A percentile compares a stretch with the other conserved stretches of the same genome.
These are phyloP conservation scores for Cadophora luteo-olivacea DNA, from an alignment of 2,329 filamentous ascomycete species.

Conservation along the genomic window DNA sequence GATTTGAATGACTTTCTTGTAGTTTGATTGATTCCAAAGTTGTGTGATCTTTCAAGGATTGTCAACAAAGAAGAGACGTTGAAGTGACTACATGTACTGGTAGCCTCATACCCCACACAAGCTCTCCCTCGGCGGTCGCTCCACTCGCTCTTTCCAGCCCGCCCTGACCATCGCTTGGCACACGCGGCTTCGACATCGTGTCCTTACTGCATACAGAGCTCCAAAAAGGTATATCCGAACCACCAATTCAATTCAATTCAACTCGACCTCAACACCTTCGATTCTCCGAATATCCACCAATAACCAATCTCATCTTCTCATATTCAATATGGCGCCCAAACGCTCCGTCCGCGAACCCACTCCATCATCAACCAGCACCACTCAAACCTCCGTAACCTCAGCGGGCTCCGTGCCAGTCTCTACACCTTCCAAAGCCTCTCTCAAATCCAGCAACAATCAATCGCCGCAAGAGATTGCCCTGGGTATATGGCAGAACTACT, in stretches of 20 bases:
- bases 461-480: constrained; percentile 61
- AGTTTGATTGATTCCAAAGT: background rate
- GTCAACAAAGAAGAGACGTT: background rate
- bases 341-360: constrained; percentile 45
- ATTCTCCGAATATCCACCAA: constrained; percentile 24
- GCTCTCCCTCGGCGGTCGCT: constrained; percentile 11
- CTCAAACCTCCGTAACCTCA: constrained; percentile 34
- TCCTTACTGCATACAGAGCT: constrained; percentile 30
- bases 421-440: constrained; percentile 32
- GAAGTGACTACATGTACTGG: constrained; percentile 18
- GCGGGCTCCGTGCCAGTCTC: constrained; percentile 40
- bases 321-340: constrained; percentile 57
- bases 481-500: constrained; percentile 80
- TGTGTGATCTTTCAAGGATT: background rate
- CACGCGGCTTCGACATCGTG: constrained; percentile 34
- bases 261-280: constrained; percentile 20
- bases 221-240: constrained; percentile 10
- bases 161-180: constrained; percentile 24
- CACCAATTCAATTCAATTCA: constrained; percentile 18
- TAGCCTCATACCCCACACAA: constrained; percentile 3
- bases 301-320: constrained; percentile 15
- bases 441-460: constrained; percentile 39
- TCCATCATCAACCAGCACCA: constrained; percentile 33
- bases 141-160: constrained; percentile 17
- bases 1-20: constrained; percentile 1